These are phyloP conservation scores for Musa acuminata DNA, from an alignment of 176 grass and related monocot species.

Conservation along the genomic window DNA sequence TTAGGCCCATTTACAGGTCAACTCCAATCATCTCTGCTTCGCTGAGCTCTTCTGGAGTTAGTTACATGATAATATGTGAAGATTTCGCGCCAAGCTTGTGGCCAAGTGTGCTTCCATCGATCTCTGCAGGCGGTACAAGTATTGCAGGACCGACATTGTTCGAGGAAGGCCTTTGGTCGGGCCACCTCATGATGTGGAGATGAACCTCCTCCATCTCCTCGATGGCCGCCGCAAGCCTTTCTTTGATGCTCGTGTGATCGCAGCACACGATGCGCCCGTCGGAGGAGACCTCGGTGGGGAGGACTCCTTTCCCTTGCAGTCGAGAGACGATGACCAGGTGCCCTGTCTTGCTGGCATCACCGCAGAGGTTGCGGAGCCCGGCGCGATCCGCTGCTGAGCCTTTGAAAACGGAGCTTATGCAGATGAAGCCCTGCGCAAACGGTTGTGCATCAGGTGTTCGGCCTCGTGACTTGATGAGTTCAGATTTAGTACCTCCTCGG, in stretches of 20 bases:
- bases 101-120: not conserved
- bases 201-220: not conserved
- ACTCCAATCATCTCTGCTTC: too few species aligned
- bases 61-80: too few species aligned
- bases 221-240: not conserved
- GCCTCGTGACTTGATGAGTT: not conserved
- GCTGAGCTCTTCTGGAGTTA: too few species aligned
- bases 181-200: constrained; percentile 13
- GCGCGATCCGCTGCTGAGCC: constrained; percentile 9
- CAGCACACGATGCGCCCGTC: not conserved
- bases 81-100: not conserved
- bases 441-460: not conserved
- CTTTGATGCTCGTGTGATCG: not conserved
- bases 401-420: not conserved
- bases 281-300: not conserved
- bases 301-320: not conserved
- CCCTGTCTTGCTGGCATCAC: not conserved
- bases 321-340: constrained; percentile 1
- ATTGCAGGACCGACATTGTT: not conserved
- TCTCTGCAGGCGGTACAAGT: not conserved
- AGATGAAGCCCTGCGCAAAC: constrained; percentile 7
- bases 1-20: too few species aligned
- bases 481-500: constrained; percentile 1
- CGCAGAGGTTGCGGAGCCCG: not conserved
- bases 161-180: not conserved